Evolutionary conservation across 2,329 filamentous ascomycete genomes (phyloP).

Genomic region (Penicillium frequentans): DNA sequence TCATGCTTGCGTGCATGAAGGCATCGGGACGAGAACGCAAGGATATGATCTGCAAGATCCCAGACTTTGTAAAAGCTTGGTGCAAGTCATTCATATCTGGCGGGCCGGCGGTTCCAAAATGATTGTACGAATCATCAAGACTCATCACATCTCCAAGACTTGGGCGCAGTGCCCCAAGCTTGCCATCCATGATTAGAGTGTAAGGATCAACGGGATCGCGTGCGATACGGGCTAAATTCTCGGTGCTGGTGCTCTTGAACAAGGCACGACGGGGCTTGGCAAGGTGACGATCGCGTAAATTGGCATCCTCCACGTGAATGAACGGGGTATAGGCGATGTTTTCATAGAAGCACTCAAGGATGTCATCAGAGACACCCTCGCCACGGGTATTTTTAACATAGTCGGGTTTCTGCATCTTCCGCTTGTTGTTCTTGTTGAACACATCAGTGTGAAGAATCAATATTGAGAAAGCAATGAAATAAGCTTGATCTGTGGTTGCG

Average conservation of each 20-base stretch:
- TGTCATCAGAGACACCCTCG: conserved; percentile 89
- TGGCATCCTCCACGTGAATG: conserved; percentile 93
- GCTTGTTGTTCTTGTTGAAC: conserved; percentile 99
- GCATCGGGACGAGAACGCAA: conserved; percentile 90
- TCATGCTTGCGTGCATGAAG: conserved; percentile 86
- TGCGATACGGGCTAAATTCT: conserved; percentile 62
- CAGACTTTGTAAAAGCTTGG: conserved; percentile 86
- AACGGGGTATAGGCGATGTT: conserved; percentile 98
- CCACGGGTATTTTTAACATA: conserved; percentile 94
- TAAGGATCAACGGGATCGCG: conserved; percentile 95
- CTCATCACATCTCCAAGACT: conserved; percentile 90
- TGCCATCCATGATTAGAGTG: conserved; percentile 86
- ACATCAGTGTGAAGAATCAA: conserved; percentile 96
- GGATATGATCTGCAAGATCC: conserved; percentile 91
- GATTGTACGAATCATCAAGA: conserved; percentile 87
- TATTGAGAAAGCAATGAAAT: conserved; percentile 95
- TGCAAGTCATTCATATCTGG: conserved; percentile 81
- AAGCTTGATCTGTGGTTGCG: conserved; percentile 82
- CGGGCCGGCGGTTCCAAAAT: conserved; percentile 72
- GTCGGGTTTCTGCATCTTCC: conserved; percentile 96
- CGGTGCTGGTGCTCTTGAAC: conserved; percentile 64
- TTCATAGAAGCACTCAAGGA: conserved; percentile 95
- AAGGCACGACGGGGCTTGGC: conserved; percentile 71
- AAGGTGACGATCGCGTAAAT: conserved; percentile 66
- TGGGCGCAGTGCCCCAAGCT: conserved; percentile 77